Evolutionary conservation across 1,284 basidiomycete genomes (phyloP).

Genomic region (Spongiforma sp.): DNA sequence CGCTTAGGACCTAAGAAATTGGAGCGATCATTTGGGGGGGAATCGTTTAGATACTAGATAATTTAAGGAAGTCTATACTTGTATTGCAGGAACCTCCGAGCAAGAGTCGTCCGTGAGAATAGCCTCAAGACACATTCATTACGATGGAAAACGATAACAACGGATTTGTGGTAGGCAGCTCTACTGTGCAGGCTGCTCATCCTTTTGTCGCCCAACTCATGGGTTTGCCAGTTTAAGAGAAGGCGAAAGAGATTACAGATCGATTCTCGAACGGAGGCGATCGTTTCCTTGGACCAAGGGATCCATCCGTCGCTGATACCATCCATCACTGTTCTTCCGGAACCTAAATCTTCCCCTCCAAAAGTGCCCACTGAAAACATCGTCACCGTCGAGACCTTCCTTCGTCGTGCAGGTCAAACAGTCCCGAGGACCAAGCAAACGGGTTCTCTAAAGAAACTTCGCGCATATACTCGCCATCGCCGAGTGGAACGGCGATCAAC

Average conservation of each 20-base stretch:
- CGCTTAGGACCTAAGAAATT: no score
- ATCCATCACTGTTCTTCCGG: conserved; percentile 20
- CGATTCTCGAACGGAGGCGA: not conserved
- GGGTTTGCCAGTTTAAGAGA: conserved; percentile 31
- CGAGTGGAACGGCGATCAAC: not conserved
- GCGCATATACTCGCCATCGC: conserved; percentile 29
- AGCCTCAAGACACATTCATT: no score
- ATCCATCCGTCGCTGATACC: conserved; percentile 13
- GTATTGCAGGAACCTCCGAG: no score
- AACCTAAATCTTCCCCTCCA: conserved; percentile 8
- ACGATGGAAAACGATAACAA: conserved; percentile 15
- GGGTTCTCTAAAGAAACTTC: not conserved
- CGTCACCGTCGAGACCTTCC: conserved; percentile 36
- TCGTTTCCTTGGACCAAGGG: not conserved
- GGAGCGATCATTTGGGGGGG: no score
- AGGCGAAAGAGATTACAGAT: conserved; percentile 29
- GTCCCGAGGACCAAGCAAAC: conserved; percentile 1
- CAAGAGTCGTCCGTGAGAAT: no score
- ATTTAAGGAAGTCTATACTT: no score
- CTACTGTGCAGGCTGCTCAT: not conserved
- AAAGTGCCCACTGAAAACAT: conserved; percentile 1
- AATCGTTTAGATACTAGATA: no score
- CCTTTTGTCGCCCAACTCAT: not conserved
- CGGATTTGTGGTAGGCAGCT: conserved; percentile 35
- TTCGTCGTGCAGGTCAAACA: conserved; percentile 16